These are phyloP conservation scores for Rhodomyrtus psidioides DNA, from an alignment of 441 rosid genomes.

Conservation along the genomic window DNA sequence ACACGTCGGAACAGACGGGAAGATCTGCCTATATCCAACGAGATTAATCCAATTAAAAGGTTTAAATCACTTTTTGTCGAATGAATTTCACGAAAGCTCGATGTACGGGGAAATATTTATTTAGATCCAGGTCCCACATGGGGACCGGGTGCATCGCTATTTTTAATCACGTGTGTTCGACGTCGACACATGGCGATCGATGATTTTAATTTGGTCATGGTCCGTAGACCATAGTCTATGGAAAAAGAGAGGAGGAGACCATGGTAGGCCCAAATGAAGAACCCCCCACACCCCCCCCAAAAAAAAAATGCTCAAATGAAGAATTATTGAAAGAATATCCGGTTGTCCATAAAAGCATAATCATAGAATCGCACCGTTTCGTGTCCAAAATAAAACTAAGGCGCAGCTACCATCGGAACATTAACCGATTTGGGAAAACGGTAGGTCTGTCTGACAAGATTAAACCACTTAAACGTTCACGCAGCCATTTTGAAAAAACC, in stretches of 20 bases:
- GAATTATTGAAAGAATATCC: neutral
- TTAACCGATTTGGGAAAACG: neutral
- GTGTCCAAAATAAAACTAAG: neutral
- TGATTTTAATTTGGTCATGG: neutral
- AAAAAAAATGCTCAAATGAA: no score
- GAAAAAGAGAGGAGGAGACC: neutral
- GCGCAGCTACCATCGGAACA: neutral
- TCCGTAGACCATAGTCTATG: neutral
- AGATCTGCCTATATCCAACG: no score
- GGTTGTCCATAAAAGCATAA: neutral
- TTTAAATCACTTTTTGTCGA: no score
- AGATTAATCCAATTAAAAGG: no score
- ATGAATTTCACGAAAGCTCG: no score
- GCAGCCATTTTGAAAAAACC: neutral
- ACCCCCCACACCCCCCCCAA: no score
- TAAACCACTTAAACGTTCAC: no score
- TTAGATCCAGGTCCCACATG: neutral
- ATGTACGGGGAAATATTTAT: neutral
- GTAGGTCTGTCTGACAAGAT: neutral
- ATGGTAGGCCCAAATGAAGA: neutral
- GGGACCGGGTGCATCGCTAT: neutral
- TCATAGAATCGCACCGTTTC: neutral
- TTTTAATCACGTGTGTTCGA: neutral
- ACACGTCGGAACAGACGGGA: no score
- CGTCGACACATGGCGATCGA: neutral